Percentiles rank a stretch among this genome's conserved stretches.
phyloP scores from a whole-genome alignment of 2,329 filamentous ascomycete species.

The Thielaviopsis ethacetica region DNA sequence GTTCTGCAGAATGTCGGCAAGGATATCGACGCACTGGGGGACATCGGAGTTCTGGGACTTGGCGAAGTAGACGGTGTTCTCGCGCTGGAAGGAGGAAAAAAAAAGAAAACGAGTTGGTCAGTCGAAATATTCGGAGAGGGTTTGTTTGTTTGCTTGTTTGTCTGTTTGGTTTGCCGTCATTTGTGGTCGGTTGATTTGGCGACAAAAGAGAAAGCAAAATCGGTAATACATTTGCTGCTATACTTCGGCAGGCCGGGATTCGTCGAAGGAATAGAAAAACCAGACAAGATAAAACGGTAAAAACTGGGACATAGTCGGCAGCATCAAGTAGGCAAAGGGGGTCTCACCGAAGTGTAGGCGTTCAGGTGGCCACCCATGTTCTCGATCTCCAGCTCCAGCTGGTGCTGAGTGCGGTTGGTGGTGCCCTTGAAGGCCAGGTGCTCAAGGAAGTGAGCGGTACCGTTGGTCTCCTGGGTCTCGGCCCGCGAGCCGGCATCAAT shows the following conservation, averaged over 20 bases:
- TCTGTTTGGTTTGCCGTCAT: neutral
- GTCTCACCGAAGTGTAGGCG: conserved; percentile 91
- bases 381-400: conserved; percentile 98
- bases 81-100: conserved; percentile 43
- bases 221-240: neutral
- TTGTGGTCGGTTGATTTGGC: neutral
- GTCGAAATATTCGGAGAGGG: neutral
- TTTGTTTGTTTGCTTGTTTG: conserved; percentile 6
- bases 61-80: conserved; percentile 99
- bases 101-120: conserved; percentile 2
- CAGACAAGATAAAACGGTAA: neutral
- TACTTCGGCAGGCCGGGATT: neutral
- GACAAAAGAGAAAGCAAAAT: neutral
- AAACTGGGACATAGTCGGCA: neutral
- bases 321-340: conserved; percentile 10
- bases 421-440: conserved; percentile 99
- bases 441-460: conserved; percentile 98
- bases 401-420: conserved; percentile 82
- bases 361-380: conserved; percentile 99
- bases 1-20: conserved; percentile 98
- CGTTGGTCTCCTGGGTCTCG: conserved; percentile 97
- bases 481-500: conserved; percentile 97
- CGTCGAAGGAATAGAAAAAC: neutral
- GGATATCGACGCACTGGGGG: conserved; percentile 90
- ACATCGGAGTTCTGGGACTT: conserved; percentile 98